Evolutionary conservation across 2,329 filamentous ascomycete genomes (phyloP).

Genomic region (Neonectria neomacrospora): DNA sequence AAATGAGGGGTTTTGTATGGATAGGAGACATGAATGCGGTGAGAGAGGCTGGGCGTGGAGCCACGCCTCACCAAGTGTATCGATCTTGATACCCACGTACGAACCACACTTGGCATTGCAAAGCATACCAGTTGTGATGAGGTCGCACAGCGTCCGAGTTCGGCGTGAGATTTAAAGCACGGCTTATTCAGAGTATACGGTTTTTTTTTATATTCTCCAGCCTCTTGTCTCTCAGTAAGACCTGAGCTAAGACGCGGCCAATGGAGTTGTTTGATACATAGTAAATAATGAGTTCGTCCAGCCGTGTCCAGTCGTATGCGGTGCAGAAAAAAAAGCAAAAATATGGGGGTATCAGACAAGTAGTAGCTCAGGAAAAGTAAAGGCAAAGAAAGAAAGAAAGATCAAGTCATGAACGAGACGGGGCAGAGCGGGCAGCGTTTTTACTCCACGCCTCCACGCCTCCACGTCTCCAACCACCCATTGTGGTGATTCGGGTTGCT

Average conservation of each 20-base stretch:
- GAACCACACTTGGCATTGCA: slow-evolving; percentile 1
- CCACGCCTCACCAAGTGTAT: slow-evolving; percentile 1
- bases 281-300: slow-evolving; percentile 17
- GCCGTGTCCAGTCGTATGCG: slow-evolving; percentile 14
- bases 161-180: neutral
- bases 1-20: slow-evolving; percentile 3
- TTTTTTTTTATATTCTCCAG: slow-evolving; percentile 3
- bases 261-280: neutral
- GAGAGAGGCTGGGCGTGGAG: neutral
- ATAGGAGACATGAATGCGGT: slow-evolving; percentile 20
- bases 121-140: neutral
- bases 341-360: slow-evolving; percentile 42
- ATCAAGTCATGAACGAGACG: slow-evolving; percentile 27
- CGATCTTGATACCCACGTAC: slow-evolving; percentile 17
- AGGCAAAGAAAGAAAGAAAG: slow-evolving; percentile 17
- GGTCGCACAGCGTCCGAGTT: neutral
- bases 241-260: neutral
- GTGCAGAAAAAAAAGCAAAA: slow-evolving; percentile 28
- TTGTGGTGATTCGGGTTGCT: slow-evolving; percentile 1
- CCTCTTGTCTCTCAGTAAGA: neutral
- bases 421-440: slow-evolving; percentile 1
- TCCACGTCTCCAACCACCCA: neutral
- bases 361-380: slow-evolving; percentile 17
- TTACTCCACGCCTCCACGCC: neutral
- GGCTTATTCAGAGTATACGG: neutral